Percentiles rank a stretch among this genome's conserved stretches.
Evolutionary conservation across 1,284 basidiomycete genomes (phyloP).

Genomic region (Sporisorium iseilematis-ciliati): DNA sequence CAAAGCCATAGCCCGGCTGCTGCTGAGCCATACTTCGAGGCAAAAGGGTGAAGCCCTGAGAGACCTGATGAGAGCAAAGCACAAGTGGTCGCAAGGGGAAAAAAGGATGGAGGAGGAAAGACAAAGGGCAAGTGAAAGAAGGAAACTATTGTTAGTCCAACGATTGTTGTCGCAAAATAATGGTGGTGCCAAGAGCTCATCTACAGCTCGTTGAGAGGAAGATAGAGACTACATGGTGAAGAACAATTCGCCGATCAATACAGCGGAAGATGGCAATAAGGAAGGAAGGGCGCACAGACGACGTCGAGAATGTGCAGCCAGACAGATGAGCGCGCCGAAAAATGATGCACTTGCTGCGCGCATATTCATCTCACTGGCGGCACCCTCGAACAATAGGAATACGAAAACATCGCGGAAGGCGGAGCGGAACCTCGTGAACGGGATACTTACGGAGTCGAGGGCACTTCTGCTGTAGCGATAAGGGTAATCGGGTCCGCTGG

Average conservation of each 20-base stretch:
- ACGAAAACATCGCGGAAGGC: slow-evolving; percentile 7
- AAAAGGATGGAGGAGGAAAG: background rate
- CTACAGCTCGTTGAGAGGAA: background rate
- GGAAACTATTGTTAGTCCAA: background rate
- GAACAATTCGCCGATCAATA: background rate
- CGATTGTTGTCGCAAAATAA: background rate
- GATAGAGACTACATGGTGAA: background rate
- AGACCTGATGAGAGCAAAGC: background rate
- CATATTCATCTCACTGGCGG: slow-evolving; percentile 21
- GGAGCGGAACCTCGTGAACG: background rate
- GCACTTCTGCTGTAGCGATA: slow-evolving; percentile 6
- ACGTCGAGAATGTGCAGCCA: slow-evolving; percentile 7
- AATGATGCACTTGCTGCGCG: slow-evolving; percentile 3
- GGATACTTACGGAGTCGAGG: slow-evolving; percentile 28
- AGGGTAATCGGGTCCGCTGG: slow-evolving; percentile 15
- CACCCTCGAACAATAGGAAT: slow-evolving; percentile 8
- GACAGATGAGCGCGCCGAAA: slow-evolving; percentile 1
- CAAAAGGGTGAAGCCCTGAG: background rate
- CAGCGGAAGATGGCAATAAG: background rate
- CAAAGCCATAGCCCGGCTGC: slow-evolving; percentile 20
- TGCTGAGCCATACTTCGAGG: slow-evolving; percentile 29
- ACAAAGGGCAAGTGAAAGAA: background rate
- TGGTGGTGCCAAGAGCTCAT: slow-evolving; percentile 1
- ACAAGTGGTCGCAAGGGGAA: background rate
- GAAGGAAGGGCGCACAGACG: slow-evolving; percentile 8